Evolutionary conservation across 2,329 filamentous ascomycete genomes (phyloP).

Genomic region (Aureobasidium zeae): DNA sequence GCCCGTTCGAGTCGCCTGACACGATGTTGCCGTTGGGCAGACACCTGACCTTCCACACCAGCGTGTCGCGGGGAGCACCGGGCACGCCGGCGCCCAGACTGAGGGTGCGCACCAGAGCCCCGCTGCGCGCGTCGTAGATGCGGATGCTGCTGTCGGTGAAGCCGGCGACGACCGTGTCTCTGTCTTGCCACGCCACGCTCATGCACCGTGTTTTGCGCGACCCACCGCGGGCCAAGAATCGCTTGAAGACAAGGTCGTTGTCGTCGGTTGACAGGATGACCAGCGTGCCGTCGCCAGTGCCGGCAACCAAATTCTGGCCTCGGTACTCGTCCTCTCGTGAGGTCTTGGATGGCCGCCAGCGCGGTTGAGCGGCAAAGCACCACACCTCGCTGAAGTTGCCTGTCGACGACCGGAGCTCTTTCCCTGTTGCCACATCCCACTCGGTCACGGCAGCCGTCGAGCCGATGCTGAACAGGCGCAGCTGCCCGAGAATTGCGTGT

Average conservation of each 20-base stretch:
- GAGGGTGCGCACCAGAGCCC: conserved; percentile 68
- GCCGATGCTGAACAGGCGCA: conserved; percentile 91
- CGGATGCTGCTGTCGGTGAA: conserved; percentile 96
- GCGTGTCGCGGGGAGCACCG: conserved; percentile 71
- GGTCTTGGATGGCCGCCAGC: conserved; percentile 31
- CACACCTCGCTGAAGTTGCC: conserved; percentile 95
- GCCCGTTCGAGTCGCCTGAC: conserved; percentile 88
- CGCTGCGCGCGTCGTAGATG: conserved; percentile 75
- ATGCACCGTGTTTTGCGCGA: conserved; percentile 82
- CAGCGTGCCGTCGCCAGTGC: conserved; percentile 84
- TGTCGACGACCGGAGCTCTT: conserved; percentile 70
- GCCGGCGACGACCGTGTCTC: conserved; percentile 73
- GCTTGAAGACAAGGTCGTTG: conserved; percentile 69
- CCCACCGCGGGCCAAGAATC: conserved; percentile 63
- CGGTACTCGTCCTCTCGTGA: conserved; percentile 21
- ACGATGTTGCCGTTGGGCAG: conserved; percentile 82
- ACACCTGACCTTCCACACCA: conserved; percentile 90
- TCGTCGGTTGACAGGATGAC: conserved; percentile 81
- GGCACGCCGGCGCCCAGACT: conserved; percentile 70
- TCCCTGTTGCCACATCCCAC: conserved; percentile 78
- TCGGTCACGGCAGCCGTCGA: conserved; percentile 88
- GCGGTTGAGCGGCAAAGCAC: conserved; percentile 85
- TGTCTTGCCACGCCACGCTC: conserved; percentile 81
- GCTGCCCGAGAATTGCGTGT: conserved; percentile 55
- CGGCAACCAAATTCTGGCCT: conserved; percentile 62